Evolutionary conservation across 768 basidiomycete species (phyloP).

Genomic region (Suillus tomentosus): DNA sequence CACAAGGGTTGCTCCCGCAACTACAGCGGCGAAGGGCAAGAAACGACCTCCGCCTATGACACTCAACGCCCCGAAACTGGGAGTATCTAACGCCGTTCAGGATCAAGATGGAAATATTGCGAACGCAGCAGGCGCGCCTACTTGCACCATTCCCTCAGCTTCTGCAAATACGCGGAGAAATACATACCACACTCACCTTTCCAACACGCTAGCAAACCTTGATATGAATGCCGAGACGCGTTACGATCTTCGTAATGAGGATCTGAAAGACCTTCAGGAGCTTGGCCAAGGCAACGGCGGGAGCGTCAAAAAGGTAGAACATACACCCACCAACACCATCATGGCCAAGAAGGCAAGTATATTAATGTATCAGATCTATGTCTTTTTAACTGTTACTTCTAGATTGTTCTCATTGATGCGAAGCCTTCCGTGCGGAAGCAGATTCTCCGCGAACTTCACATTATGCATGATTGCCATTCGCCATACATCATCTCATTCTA

Average conservation of each 20-base stretch:
- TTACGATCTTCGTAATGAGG: slow-evolving; percentile 83
- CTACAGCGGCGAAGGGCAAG: slow-evolving; percentile 50
- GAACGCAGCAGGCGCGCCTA: slow-evolving; percentile 47
- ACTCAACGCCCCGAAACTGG: slow-evolving; percentile 69
- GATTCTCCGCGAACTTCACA: slow-evolving; percentile 95
- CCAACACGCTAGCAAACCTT: slow-evolving; percentile 82
- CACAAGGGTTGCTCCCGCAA: slow-evolving; percentile 47
- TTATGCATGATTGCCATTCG: slow-evolving; percentile 97
- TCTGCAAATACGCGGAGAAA: slow-evolving; percentile 59
- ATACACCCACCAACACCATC: slow-evolving; percentile 83
- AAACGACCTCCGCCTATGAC: slow-evolving; percentile 84
- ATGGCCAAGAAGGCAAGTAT: slow-evolving; percentile 96
- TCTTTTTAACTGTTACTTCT: slow-evolving; percentile 10
- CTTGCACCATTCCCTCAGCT: slow-evolving; percentile 54
- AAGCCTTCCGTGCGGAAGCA: slow-evolving; percentile 97
- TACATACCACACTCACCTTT: slow-evolving; percentile 78
- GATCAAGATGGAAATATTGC: slow-evolving; percentile 46
- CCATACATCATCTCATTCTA: slow-evolving; percentile 96
- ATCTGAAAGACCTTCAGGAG: slow-evolving; percentile 87
- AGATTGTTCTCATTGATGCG: slow-evolving; percentile 96
- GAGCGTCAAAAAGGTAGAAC: slow-evolving; percentile 95
- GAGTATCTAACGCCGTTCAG: slow-evolving; percentile 33
- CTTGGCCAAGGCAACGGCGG: slow-evolving; percentile 97
- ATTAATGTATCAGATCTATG: neutral
- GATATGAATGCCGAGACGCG: slow-evolving; percentile 87